These are phyloP conservation scores for Zygotorulaspora florentina DNA, from an alignment of 805 yeast species.

Conservation along the genomic window DNA sequence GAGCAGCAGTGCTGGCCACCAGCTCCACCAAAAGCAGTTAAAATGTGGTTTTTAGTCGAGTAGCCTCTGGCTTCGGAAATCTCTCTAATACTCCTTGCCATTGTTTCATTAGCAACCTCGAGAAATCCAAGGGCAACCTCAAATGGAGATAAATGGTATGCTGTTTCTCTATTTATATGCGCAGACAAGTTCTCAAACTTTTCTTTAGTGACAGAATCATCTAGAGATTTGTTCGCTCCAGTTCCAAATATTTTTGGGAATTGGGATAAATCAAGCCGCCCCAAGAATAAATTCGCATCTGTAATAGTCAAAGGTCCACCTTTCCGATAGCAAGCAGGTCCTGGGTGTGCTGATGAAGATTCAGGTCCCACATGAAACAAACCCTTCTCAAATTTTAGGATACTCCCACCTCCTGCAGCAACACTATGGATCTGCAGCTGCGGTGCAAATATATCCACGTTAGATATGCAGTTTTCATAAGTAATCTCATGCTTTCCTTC, in stretches of 20 bases:
- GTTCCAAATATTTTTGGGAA: conserved; percentile 88
- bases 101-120: conserved; percentile 77
- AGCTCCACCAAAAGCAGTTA: conserved; percentile 88
- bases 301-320: conserved; percentile 85
- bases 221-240: conserved; percentile 65
- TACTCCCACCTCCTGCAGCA: conserved; percentile 83
- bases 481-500: conserved; percentile 69
- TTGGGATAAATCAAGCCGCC: conserved; percentile 63
- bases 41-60: conserved; percentile 54
- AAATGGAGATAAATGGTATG: conserved; percentile 45
- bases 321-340: conserved; percentile 82
- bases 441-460: conserved; percentile 76
- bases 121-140: conserved; percentile 78
- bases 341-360: conserved; percentile 82
- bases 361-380: conserved; percentile 80
- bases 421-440: conserved; percentile 77
- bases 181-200: conserved; percentile 54
- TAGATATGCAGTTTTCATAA: conserved; percentile 80
- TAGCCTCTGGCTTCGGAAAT: conserved; percentile 82
- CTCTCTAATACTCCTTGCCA: conserved; percentile 85
- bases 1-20: conserved; percentile 87
- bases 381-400: conserved; percentile 61
- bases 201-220: conserved; percentile 44
- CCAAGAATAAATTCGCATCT: conserved; percentile 72
- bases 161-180: conserved; percentile 47